These are phyloP conservation scores for Castanopsis chinensis DNA, from an alignment of 306 rosid species.

Conservation along the genomic window DNA sequence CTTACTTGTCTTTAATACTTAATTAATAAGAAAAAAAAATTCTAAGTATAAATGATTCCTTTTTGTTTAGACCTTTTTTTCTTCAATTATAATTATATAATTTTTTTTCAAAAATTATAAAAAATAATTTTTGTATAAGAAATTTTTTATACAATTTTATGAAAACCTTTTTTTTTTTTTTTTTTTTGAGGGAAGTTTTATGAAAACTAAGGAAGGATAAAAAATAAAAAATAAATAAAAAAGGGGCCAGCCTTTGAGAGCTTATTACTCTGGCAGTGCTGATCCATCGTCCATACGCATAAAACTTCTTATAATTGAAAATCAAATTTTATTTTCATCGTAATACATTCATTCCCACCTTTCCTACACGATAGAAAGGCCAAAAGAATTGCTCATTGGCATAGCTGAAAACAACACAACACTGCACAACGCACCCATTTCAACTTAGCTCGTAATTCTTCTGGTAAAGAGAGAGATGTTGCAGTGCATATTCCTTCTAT, in stretches of 20 bases:
- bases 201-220: no score
- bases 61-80: no score
- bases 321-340: background rate
- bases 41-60: no score
- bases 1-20: no score
- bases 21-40: no score
- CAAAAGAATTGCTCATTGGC: background rate
- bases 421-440: background rate
- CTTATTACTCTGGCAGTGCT: background rate
- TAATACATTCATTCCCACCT: background rate
- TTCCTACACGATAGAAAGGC: background rate
- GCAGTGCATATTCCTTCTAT: conserved; percentile 96
- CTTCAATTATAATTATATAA: no score
- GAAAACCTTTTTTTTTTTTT: no score
- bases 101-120: no score
- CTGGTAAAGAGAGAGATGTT: conserved; percentile 44
- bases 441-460: background rate
- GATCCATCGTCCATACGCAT: background rate
- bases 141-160: no score
- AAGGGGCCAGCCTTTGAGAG: background rate
- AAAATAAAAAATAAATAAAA: no score
- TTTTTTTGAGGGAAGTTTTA: no score
- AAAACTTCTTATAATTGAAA: background rate
- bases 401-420: background rate
- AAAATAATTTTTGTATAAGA: no score